These are phyloP conservation scores for Saraca asoca DNA, from an alignment of 331 rosid species.

Conservation along the genomic window DNA sequence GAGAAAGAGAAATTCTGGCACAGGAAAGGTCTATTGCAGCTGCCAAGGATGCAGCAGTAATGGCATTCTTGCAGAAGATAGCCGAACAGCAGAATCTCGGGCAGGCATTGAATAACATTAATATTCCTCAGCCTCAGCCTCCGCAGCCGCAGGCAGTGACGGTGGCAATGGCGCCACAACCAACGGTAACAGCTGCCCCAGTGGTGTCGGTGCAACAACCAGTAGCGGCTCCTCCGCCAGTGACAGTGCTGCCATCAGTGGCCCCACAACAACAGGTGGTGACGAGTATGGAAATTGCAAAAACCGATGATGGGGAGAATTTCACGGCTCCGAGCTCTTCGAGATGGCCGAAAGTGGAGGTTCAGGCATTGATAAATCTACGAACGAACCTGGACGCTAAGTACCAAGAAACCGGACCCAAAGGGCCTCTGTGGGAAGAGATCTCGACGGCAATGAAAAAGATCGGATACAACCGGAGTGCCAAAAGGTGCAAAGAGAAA, in stretches of 20 bases:
- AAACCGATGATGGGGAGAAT: constrained; percentile 37
- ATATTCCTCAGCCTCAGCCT: constrained; percentile 29
- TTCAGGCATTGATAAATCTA: constrained; percentile 67
- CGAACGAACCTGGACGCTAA: constrained; percentile 62
- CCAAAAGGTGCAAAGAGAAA: constrained; percentile 95
- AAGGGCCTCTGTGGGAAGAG: constrained; percentile 95
- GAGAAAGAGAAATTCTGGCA: constrained; percentile 71
- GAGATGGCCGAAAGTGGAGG: constrained; percentile 91
- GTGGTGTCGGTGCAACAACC: too few relatives aligned
- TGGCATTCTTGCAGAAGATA: constrained; percentile 71
- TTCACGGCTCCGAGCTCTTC: constrained; percentile 50
- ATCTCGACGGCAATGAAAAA: constrained; percentile 66
- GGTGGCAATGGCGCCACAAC: too few relatives aligned
- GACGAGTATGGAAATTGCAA: constrained; percentile 32
- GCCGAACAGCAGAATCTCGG: constrained; percentile 54
- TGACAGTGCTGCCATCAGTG: not conserved
- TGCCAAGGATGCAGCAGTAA: constrained; percentile 71
- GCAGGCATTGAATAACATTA: constrained; percentile 25
- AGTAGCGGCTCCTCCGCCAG: too few relatives aligned
- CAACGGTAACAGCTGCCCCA: too few relatives aligned
- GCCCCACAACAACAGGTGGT: constrained; percentile 8
- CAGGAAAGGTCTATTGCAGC: constrained; percentile 73
- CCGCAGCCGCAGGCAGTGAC: not conserved
- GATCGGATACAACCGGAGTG: constrained; percentile 67
- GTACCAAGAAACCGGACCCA: constrained; percentile 85